Evolutionary conservation across 805 yeast species (phyloP), one percentile per base, ranked within the genome.

Genomic region (Nakazawaea ernobii): DNA sequence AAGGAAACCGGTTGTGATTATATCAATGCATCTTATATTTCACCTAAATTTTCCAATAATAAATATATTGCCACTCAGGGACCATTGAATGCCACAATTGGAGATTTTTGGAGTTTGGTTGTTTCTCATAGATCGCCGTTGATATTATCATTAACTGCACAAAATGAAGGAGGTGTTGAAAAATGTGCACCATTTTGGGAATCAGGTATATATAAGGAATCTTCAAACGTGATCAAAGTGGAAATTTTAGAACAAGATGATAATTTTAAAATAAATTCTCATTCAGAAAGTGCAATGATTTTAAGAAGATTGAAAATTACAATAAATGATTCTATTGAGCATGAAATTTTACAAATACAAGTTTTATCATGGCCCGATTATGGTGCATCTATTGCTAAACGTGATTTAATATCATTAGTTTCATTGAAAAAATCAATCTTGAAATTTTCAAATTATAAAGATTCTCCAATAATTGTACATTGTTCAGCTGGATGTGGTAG

Each of bases 401-500:
- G 68, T 15, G 86, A 83, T 53, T 66, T 89, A 28, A 66, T 87
- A 27, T 69, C 75, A 48, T 60, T 80, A 24, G 73, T 80, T 29
- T 66, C 68, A 43, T 56, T 81, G 55, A 66, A 66, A 46, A 49
- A 60, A 8, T 52, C 48, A 30, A 48, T 67, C 27, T 45, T 55
- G 44, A 20, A 27, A 27, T 7, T 9, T 13, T 27, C 54, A 13
- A 39, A 48, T 15, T 52, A 56, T 8, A 32, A 52, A 27, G 14
- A 32, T n/a, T 15, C 38, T 8, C 92, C 94, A 17, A 73, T 82
- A 6, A 60, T 89, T 40, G 86, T 86, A 26, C 98, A 92, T 65
- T 92, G 99, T 60, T 88, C 96, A 6, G 98, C 98, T 1, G 99
- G 99, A 0, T 90, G 96, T 59, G 99, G 99, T 15, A 71, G 99